Evolutionary conservation across 2,329 filamentous ascomycete species (phyloP), one percentile per base, ranked within the genome.

Genomic region (Sordariomycetes sp.): DNA sequence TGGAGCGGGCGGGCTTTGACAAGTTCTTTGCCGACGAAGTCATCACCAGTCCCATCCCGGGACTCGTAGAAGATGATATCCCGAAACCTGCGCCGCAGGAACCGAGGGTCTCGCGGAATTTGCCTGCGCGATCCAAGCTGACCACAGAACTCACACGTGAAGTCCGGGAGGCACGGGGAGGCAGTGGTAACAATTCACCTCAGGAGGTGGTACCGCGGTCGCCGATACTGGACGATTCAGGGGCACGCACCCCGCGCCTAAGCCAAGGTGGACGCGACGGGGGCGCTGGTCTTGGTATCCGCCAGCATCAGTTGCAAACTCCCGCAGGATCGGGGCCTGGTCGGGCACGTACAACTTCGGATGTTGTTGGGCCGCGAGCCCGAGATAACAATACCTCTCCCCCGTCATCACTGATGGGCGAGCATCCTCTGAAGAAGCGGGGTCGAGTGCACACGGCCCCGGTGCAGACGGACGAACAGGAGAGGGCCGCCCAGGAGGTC

Each of bases 1-100:
- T 89, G 5, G 89, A 96, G 68, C 81, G 94, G 59, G 80, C 96
- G 68, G 87, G 83, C 58, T 97, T 96, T 64, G 84, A 89, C 55
- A 83, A 86, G 61, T 94, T 96, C 68, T 97, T 97, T 70, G 75
- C 74, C 17, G 85, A 92, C 65, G 72, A 78, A 34, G 84, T 94
- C 34, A 81, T 96, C 56, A 81, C 80, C 13, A 80, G 79, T 22
- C 80, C 85, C 3, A 96, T 96, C 64, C 90, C 90, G 0, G 88
- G 86, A 6, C 74, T 95, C 34, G 84, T 90, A 7, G 86, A 85
- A 50, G 89, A 95, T 65, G 90, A 95, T 66, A 62, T 84, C 24
- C 79, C 80, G 1, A 73, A 67, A 58, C 66, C 72, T 10, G 12
- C 24, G 45, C 42, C 56, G n/a, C 36, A 35, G 20, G 51, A 50